phyloP scores from a whole-genome alignment of 257 asterid genomes.

The Solanum gandarillasii region DNA sequence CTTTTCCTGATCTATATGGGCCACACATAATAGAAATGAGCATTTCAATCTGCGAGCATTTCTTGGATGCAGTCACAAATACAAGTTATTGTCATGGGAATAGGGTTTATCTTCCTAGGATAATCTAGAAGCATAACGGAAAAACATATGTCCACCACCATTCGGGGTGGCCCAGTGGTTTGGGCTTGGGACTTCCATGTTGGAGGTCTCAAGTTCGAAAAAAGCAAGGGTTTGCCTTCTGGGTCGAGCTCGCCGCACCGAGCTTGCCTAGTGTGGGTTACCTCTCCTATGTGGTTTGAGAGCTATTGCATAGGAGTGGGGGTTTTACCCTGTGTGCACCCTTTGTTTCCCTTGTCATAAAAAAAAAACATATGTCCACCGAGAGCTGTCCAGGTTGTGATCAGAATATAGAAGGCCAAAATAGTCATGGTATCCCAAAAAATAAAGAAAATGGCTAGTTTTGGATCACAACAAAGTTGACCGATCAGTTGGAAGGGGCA shows the following conservation, averaged over 20 bases:
- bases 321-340: too few species aligned
- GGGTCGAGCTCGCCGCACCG: too few species aligned
- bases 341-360: too few species aligned
- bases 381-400: neutral
- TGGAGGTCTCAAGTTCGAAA: too few species aligned
- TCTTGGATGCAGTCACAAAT: neutral
- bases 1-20: neutral
- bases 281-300: too few species aligned
- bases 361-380: too few species aligned
- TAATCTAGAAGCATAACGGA: neutral
- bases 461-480: neutral
- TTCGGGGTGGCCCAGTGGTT: too few species aligned
- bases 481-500: neutral
- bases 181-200: too few species aligned
- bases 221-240: too few species aligned
- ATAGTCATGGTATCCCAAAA: neutral
- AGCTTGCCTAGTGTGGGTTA: too few species aligned
- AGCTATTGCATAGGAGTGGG: too few species aligned
- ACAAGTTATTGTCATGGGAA: neutral
- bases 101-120: neutral
- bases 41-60: neutral
- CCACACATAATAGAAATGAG: neutral
- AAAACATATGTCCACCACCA: neutral
- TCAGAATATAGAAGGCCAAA: neutral
- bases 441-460: slow-evolving; percentile 6